Base-by-base conservation (phyloP, 2,329 filamentous ascomycete species). In the Penicillium aurantiogriseum region DNA sequence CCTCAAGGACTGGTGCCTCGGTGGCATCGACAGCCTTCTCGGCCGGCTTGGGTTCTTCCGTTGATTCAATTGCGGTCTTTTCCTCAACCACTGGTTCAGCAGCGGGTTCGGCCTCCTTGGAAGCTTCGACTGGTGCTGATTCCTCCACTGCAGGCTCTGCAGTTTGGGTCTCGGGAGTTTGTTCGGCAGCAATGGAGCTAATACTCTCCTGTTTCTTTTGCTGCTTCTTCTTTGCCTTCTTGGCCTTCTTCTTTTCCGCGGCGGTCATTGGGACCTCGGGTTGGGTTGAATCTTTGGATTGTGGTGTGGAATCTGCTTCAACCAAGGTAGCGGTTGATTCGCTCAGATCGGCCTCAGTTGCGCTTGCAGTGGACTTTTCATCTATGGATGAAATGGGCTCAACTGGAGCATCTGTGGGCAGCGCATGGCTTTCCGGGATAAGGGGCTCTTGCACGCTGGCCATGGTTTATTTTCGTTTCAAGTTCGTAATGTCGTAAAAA, bases 401-500 rank as follows among this genome's bases (percentile, higher is more conserved):
- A 23, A 61, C 55, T 19, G 60, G 45, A 2, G 61, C 61, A 25
- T 66, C 63, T 50, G 59, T 66, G 45, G 61, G 59, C 11, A 67
- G 60, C 27, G 48, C 58, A 59, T 66, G 55, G 39, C 63, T 67
- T 27, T 29, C 31, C 23, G 23, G 39, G 19, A 44, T 17, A 19
- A 47, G 15, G 35, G 35, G 38, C 27, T 39, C 36, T 48, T 48
- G 35, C 15, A 36, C 33, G 53, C 51, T 52, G 44, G 66, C 65
- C 63, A 60, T 63, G 57, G 47, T 63, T 65, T 45, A 60, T 55
- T 61, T 61, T 66, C 46, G 65, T 64, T 47, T 47, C 64, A 66
- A 64, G 44, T 25, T 59, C 55, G 51, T 63, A 50, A 55, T 52
- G 59, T 67, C 59, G 59, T 67, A 54, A 67, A 67, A 66, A 47